phyloP scores from a whole-genome alignment of 306 rosid genomes.

The Sicyos baderoa region DNA sequence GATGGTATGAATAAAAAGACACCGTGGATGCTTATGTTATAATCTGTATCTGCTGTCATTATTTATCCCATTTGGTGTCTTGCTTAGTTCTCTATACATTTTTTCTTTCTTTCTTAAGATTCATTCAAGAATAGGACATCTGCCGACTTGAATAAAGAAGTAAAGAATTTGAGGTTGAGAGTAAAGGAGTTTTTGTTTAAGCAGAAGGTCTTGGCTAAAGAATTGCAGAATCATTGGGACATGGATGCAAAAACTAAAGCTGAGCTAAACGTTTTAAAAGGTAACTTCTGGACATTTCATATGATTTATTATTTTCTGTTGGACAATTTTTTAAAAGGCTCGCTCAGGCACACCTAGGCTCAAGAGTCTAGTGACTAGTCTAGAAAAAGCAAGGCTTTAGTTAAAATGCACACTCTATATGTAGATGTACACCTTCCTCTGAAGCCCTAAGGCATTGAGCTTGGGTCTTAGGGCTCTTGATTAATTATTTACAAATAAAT shows the following conservation, averaged over 20 bases:
- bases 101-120: conserved; percentile 48
- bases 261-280: conserved; percentile 44
- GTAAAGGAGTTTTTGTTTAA: conserved; percentile 50
- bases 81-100: conserved; percentile 26
- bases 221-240: conserved; percentile 49
- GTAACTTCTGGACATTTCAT: conserved; percentile 26
- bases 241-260: conserved; percentile 62
- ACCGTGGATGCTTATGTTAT: conserved; percentile 10
- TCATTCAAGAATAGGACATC: conserved; percentile 42
- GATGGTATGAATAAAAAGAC: conserved; percentile 44
- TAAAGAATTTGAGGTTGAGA: conserved; percentile 53
- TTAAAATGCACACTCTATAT: too few species aligned
- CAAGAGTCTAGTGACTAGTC: too few species aligned
- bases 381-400: too few species aligned
- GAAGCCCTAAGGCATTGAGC: too few species aligned
- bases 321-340: not conserved
- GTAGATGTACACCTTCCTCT: too few species aligned
- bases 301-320: not conserved
- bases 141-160: conserved; percentile 35
- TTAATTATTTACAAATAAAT: too few species aligned
- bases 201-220: conserved; percentile 53
- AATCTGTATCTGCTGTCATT: not conserved
- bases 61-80: conserved; percentile 18
- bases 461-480: too few species aligned
- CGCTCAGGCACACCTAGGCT: too few species aligned